Base-by-base conservation (phyloP, 163 green algal species). In the Prototheca wickerhamii region DNA sequence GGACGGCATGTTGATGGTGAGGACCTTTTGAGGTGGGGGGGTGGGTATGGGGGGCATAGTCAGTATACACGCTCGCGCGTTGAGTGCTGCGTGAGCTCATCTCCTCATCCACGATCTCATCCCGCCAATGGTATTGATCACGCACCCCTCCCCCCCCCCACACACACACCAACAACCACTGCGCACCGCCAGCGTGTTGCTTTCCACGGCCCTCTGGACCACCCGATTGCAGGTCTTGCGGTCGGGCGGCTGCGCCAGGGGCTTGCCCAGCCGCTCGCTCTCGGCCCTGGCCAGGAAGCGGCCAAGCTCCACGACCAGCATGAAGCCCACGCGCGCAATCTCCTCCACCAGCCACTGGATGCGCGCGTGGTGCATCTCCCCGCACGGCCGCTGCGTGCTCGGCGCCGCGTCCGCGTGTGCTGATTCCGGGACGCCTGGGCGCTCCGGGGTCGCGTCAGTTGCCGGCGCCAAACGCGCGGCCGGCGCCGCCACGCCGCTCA, bases 211-310 rank as follows among this genome's bases (percentile, higher is more conserved):
- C 3, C 50, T 50, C 15, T 58, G 25, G 28, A 62, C 25, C 15
- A 72, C 25, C 10, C 65, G 65, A 26, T 59, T 29, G 51, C 60
- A 67, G 2, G 67, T 67, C 40, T 68, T 67, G 31, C 67, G 59
- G 52, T 68, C 67, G 1, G 59, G 59, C 40, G 28, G n/a, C 26
- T 17, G 37, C 4, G 40, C 52, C 3, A 4, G 23, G 23, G 18
- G 2, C 3, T 52, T 21, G 2, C 58, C 54, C 3, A 42, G 43
- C 28, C 26, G 28, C 40, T 43, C 60, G 5, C 23, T 5, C n/a
- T 29, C 44, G 17, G 30, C 5, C 30, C 17, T 25, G 23, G 29
- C 17, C 31, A 77, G 49, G 59, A 63, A 73, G 3, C 44, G 44
- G 21, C 32, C 37, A 23, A 73, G 12, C 33, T 73, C 71, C 5